These are phyloP conservation scores for Sungouiozyma ichnusensis DNA, from an alignment of 805 yeast genomes.

Conservation along the genomic window DNA sequence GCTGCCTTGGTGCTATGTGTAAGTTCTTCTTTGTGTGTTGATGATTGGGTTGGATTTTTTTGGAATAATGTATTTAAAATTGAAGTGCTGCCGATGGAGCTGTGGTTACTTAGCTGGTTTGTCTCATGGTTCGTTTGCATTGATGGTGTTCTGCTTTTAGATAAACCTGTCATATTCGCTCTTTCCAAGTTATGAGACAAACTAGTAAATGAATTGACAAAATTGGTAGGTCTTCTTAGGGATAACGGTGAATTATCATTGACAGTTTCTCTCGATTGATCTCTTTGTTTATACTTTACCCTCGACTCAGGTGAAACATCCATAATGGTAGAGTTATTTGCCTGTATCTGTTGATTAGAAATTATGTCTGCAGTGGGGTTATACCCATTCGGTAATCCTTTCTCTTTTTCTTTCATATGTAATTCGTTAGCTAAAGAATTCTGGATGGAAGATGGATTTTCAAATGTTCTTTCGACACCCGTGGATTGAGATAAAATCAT, in stretches of 20 bases:
- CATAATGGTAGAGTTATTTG: not conserved
- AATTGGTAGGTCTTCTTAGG: conserved; percentile 5
- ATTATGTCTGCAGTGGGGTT: not conserved
- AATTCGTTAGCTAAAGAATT: conserved; percentile 19
- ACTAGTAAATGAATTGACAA: conserved; percentile 26
- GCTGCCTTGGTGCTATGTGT: not conserved
- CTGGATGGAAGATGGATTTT: conserved; percentile 27
- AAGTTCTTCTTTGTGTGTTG: not conserved
- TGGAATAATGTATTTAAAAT: not conserved
- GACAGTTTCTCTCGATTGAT: not conserved
- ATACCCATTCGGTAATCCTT: not conserved
- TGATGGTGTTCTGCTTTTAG: not conserved
- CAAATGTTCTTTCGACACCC: conserved; percentile 37
- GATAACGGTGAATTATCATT: not conserved
- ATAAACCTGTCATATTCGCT: conserved; percentile 5
- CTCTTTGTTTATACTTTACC: not conserved
- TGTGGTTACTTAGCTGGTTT: not conserved
- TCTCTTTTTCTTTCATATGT: not conserved
- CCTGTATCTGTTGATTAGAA: not conserved
- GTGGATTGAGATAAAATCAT: conserved; percentile 44
- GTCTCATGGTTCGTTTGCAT: not conserved
- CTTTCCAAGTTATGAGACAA: conserved; percentile 22
- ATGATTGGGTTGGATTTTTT: not conserved
- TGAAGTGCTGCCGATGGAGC: not conserved
- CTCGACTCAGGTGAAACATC: not conserved